phyloP scores from a whole-genome alignment of 768 basidiomycete genomes.

The Astraeus odoratus region DNA sequence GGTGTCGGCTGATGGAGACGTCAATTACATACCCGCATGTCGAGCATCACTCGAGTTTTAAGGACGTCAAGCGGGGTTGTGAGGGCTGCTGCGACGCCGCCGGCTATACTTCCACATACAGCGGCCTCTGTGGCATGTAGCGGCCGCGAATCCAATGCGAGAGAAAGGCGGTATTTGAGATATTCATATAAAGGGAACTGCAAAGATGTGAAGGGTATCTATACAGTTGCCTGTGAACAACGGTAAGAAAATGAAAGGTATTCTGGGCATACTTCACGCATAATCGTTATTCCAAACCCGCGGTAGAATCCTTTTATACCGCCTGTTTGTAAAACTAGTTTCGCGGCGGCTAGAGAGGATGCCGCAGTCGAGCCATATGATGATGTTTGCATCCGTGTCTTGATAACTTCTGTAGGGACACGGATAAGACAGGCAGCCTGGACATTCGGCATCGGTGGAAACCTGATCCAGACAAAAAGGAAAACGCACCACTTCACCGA shows the following conservation, averaged over 20 bases:
- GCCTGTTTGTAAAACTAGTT: conserved; percentile 47
- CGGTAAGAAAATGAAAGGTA: background rate
- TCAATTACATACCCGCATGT: conserved; percentile 55
- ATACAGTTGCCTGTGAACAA: conserved; percentile 5
- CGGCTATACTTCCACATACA: conserved; percentile 84
- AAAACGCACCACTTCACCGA: conserved; percentile 48
- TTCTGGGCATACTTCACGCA: conserved; percentile 44
- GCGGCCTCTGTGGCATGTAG: conserved; percentile 74
- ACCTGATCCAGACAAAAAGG: conserved; percentile 5
- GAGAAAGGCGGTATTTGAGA: conserved; percentile 65
- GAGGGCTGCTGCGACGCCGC: conserved; percentile 79
- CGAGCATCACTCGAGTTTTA: conserved; percentile 96
- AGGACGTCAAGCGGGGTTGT: conserved; percentile 96
- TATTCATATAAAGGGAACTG: conserved; percentile 95
- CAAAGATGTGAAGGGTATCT: conserved; percentile 95
- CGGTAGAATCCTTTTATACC: conserved; percentile 81
- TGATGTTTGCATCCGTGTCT: conserved; percentile 86
- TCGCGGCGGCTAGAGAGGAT: conserved; percentile 57
- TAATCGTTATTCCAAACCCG: conserved; percentile 78
- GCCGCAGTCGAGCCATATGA: conserved; percentile 53
- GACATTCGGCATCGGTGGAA: conserved; percentile 7
- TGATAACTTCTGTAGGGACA: conserved; percentile 95
- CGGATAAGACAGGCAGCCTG: conserved; percentile 87
- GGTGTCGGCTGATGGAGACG: background rate
- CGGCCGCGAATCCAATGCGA: conserved; percentile 43